These are phyloP conservation scores for Zygoascus hellenicus DNA, from an alignment of 1,139 yeast genomes.

Conservation along the genomic window DNA sequence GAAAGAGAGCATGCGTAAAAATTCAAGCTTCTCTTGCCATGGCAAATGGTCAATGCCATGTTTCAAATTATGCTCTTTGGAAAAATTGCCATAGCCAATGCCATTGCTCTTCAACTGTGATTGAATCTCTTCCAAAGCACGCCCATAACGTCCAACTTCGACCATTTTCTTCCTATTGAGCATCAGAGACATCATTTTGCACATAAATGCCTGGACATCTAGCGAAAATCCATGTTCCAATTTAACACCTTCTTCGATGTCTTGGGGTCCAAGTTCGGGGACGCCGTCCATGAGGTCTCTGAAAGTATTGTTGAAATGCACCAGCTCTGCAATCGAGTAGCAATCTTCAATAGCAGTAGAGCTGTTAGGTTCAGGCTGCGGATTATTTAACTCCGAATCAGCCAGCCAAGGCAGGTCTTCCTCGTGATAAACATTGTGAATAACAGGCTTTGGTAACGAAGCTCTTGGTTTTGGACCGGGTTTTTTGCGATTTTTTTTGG, in stretches of 20 bases:
- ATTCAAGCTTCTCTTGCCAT: conserved; percentile 31
- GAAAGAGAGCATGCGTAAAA: conserved; percentile 28
- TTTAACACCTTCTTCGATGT: conserved; percentile 35
- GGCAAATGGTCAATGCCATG: conserved; percentile 27
- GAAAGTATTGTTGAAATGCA: conserved; percentile 33
- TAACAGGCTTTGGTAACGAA: not conserved
- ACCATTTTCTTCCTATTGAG: conserved; percentile 38
- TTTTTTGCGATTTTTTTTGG: conserved; percentile 1
- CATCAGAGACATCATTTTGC: conserved; percentile 33
- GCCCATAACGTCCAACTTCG: conserved; percentile 34
- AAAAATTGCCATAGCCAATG: conserved; percentile 24
- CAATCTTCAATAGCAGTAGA: conserved; percentile 18
- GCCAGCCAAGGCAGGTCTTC: conserved; percentile 30
- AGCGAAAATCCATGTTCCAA: conserved; percentile 23
- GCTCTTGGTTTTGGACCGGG: conserved; percentile 2
- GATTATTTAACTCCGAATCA: conserved; percentile 19
- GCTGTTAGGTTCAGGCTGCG: conserved; percentile 23
- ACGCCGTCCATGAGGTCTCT: conserved; percentile 31
- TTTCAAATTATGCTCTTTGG: conserved; percentile 15
- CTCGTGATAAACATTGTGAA: conserved; percentile 16
- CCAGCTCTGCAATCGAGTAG: conserved; percentile 32
- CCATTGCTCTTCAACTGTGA: conserved; percentile 17
- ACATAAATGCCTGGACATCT: conserved; percentile 32
- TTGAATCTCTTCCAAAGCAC: conserved; percentile 35
- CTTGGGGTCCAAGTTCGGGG: conserved; percentile 37